Base-by-base conservation (phyloP, 768 basidiomycete species). In the Naganishia randhawae region DNA sequence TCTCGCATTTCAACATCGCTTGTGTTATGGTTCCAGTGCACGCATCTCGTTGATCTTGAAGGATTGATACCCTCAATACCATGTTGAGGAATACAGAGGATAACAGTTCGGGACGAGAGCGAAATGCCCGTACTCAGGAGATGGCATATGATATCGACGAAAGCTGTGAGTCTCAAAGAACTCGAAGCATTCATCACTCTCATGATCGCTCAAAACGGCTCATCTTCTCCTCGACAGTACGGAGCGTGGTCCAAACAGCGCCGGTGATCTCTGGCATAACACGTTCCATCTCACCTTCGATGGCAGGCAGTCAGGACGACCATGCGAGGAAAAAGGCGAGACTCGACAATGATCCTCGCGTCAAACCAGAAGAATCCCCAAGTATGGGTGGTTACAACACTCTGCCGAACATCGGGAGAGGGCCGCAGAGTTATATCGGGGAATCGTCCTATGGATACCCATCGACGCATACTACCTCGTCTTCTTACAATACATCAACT, bases 41-140 rank as follows among this genome's bases (percentile, higher is more conserved):
- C 17, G 11, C 57, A 41, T 41, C 57, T 29, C 22, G 22, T 29
- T 14, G n/a, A 42, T 25, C 13, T 29, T 19, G 9, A 1, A 25
- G 25, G 37, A 16, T 16, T 41, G 22, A 42, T 25, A 61, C 3
- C 57, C 39, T 16, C 57, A 29, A 29, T 7, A 41, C 8, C 57
- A 61, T 61, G 57, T 61, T 39, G 25, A 61, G 57, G 39, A 61
- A 61, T 29, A 41, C 57, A 61, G 37, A 61, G 37, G 57, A 61
- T 19, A 39, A 33, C 39, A 39, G 37, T 16, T 41, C 35, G 17
- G 25, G 6, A 3, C 33, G 39, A 41, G 57, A 41, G 19, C 57
- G 37, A 25, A 35, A 25, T 9, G 13, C 9, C 32, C 13, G 13
- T 31, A 31, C 27, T 8, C 51, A 53, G 27, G 51, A 53, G 13